These are phyloP conservation scores for Rhodotorula sp. DNA, from an alignment of 1,284 basidiomycete genomes.

Conservation along the genomic window DNA sequence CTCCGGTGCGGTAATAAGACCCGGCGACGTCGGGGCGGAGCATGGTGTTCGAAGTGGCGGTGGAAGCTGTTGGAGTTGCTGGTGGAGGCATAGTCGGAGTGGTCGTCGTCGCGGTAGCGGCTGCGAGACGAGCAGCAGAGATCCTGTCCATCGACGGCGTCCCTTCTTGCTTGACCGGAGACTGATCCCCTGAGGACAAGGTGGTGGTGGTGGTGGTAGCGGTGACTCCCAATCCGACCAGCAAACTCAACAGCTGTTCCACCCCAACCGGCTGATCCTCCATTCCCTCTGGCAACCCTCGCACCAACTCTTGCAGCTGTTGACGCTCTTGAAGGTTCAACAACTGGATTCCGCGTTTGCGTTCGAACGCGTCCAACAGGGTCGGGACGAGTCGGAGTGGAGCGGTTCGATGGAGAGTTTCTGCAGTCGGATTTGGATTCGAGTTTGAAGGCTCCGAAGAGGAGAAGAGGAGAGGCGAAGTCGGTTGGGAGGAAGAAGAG, in stretches of 20 bases:
- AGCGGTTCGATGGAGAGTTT: slow-evolving; percentile 8
- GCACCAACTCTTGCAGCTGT: slow-evolving; percentile 11
- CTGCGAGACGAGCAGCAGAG: background rate
- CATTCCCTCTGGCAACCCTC: background rate
- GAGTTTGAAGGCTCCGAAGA: background rate
- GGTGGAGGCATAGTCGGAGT: background rate
- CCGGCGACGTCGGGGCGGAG: slow-evolving; percentile 7
- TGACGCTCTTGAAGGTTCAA: slow-evolving; percentile 12
- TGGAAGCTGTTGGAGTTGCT: background rate
- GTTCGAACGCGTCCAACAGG: slow-evolving; percentile 30
- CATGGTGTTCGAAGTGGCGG: slow-evolving; percentile 1
- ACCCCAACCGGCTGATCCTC: slow-evolving; percentile 26
- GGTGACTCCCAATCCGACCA: slow-evolving; percentile 20
- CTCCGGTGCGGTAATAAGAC: background rate
- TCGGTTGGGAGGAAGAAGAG: slow-evolving; percentile 9
- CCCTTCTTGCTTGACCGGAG: background rate
- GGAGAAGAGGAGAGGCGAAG: slow-evolving; percentile 12
- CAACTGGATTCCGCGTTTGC: slow-evolving; percentile 25
- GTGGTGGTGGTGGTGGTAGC: background rate
- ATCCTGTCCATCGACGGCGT: background rate
- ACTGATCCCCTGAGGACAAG: too few species aligned
- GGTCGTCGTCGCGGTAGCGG: background rate
- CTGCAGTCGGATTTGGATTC: background rate
- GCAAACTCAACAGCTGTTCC: slow-evolving; percentile 21
- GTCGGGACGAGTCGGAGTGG: slow-evolving; percentile 22